Conservation (phyloP, 176 grass and related monocot species). For the Rhynchospora pubera region DNA sequence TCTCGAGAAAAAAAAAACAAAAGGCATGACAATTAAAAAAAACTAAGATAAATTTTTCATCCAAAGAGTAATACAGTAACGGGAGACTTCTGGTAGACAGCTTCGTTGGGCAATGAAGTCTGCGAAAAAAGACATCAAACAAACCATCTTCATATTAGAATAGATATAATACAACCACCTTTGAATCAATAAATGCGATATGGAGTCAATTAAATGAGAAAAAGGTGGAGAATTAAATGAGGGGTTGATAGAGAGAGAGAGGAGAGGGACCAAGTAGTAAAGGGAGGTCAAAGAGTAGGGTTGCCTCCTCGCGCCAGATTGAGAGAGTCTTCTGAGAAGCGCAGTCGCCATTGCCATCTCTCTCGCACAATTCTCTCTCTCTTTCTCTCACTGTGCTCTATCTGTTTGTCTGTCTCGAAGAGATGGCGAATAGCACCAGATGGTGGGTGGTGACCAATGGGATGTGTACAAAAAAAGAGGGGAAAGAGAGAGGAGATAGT, state of each 20-base stretch:
- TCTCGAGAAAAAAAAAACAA: background rate
- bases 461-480: constrained; percentile 4
- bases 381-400: background rate
- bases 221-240: background rate
- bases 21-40: background rate
- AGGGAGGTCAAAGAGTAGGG: constrained; percentile 10
- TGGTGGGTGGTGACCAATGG: background rate
- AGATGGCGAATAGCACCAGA: background rate
- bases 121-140: background rate
- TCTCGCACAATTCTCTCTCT: constrained; percentile 2
- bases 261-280: constrained; percentile 23
- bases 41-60: background rate
- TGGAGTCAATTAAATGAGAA: background rate
- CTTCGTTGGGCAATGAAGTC: constrained; percentile 31
- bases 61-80: constrained; percentile 22
- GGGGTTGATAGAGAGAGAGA: background rate
- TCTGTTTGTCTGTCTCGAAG: background rate
- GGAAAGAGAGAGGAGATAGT: background rate
- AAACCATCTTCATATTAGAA: background rate
- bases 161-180: background rate
- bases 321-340: constrained; percentile 29
- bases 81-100: constrained; percentile 30
- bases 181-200: background rate
- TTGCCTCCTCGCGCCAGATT: constrained; percentile 17
- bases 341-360: constrained; percentile 43